phyloP scores from a whole-genome alignment of 768 basidiomycete species.

The Pilatotrama ljubarskyi region DNA sequence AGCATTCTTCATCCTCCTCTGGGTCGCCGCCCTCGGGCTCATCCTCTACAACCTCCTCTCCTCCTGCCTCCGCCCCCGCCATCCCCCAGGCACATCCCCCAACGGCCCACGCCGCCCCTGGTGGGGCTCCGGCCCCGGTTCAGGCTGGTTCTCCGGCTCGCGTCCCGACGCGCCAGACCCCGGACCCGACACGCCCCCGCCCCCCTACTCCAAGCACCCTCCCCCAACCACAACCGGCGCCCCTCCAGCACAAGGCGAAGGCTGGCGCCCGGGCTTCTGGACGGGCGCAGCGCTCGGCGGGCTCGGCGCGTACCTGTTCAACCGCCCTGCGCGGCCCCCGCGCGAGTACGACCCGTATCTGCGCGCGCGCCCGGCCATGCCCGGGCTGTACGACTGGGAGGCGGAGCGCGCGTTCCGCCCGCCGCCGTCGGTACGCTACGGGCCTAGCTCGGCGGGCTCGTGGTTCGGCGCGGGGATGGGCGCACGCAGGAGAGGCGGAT shows the following conservation, averaged over 20 bases:
- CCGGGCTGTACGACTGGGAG: constrained; percentile 61
- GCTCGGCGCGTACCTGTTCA: constrained; percentile 59
- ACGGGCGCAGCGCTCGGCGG: constrained; percentile 78
- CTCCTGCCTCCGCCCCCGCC: constrained; percentile 47
- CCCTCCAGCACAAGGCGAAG: constrained; percentile 30
- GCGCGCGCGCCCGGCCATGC: constrained; percentile 15
- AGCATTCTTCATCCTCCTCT: constrained; percentile 56
- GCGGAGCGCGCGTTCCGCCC: constrained; percentile 34
- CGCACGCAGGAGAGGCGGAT: constrained; percentile 19
- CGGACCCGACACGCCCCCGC: constrained; percentile 42
- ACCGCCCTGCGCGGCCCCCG: constrained; percentile 30
- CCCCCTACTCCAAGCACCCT: constrained; percentile 52
- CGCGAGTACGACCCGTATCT: constrained; percentile 28
- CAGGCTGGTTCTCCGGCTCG: constrained; percentile 56
- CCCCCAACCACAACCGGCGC: constrained; percentile 32
- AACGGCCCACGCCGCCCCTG: constrained; percentile 38
- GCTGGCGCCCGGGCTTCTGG: constrained; percentile 81
- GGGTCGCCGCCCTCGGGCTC: constrained; percentile 51
- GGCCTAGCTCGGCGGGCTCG: constrained; percentile 28
- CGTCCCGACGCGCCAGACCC: constrained; percentile 32
- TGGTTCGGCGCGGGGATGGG: constrained; percentile 10
- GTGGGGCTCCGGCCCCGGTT: constrained; percentile 39
- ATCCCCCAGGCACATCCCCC: constrained; percentile 33
- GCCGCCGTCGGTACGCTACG: constrained; percentile 22
- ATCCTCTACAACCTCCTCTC: constrained; percentile 60